Evolutionary conservation across 2,329 filamentous ascomycete genomes (phyloP), one percentile per base, ranked within the genome.

Genomic region (Penicillium sp.): DNA sequence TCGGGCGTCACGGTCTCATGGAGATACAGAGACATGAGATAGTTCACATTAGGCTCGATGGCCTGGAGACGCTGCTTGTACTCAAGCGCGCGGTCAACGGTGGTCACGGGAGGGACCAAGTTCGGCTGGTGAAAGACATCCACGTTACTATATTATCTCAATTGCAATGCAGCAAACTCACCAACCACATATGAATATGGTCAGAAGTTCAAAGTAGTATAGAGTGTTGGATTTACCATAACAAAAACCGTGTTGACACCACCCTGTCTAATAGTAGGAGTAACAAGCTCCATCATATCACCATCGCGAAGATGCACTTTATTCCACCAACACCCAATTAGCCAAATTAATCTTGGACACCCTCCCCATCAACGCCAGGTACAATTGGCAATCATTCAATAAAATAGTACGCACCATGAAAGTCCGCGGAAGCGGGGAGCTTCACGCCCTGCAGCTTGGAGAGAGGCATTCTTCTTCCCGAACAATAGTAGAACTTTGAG

Each of bases 21-120:
- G 46, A 77, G 75, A 61, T 81, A 88, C 39, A 89, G 75, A 1
- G 85, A 84, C 84, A 89, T 88, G 52, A 89, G 77, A 61, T 81
- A 88, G 52, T 77, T 78, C 52, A 88, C 80, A 45, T 76, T 74
- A 2, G 80, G 76, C 44, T 82, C 79, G 53, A 85, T 70, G 38
- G 77, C 74, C 57, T 78, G 72, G 15, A 89, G 73, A 39, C 77
- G 75, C 24, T 73, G 66, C 65, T 82, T 77, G 69, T 89, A 89
- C 37, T 80, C 80, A 21, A 88, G 71, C 9, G 82, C 85, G 65
- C 80, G 73, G 41, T 72, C 71, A 38, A 83, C 78, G 19, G 76
- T 81, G 13, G 78, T 83, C 48, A 84, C 71, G n/a, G 82, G 80
- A 9, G 83, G 82, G 2, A 80, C 74, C 35, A 85, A 73, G 63